These are phyloP conservation scores for Russula virescens DNA, from an alignment of 768 basidiomycete species.

Conservation along the genomic window DNA sequence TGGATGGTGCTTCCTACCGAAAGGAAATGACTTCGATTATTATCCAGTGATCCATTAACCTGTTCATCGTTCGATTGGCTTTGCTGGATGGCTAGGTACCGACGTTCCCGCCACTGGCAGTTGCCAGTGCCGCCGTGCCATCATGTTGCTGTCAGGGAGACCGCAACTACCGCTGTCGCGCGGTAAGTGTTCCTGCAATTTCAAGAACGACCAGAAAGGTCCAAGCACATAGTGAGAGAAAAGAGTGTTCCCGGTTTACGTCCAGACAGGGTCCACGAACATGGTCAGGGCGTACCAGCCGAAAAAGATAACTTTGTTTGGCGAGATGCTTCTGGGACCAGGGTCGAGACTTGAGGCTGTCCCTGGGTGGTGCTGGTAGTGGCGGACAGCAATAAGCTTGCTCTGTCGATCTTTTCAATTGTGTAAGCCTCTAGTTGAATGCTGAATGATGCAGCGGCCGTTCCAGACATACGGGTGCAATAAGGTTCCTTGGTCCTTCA, in stretches of 20 bases:
- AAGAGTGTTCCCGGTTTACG: background rate
- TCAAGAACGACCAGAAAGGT: background rate
- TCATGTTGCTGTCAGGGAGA: background rate
- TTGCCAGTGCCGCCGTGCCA: no score
- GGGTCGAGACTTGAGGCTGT: background rate
- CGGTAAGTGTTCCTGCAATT: background rate
- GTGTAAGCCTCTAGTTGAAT: no score
- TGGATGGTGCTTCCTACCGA: background rate
- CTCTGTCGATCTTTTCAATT: background rate
- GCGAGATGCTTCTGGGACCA: background rate
- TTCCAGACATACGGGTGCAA: constrained; percentile 2
- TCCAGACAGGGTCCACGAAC: background rate
- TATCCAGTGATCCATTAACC: background rate
- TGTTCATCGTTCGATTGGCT: no score
- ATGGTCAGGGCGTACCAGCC: background rate
- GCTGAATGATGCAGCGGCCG: background rate
- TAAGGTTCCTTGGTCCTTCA: constrained; percentile 2
- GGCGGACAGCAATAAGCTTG: background rate
- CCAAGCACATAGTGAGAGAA: background rate
- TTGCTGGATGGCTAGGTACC: no score
- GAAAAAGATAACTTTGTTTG: no score
- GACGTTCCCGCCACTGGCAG: no score
- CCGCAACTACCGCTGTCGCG: background rate
- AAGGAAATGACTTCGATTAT: background rate
- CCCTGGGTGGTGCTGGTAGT: background rate